Evolutionary conservation across 192 early-diverging fungal genomes (phyloP).

Genomic region (Coemansia furcata): DNA sequence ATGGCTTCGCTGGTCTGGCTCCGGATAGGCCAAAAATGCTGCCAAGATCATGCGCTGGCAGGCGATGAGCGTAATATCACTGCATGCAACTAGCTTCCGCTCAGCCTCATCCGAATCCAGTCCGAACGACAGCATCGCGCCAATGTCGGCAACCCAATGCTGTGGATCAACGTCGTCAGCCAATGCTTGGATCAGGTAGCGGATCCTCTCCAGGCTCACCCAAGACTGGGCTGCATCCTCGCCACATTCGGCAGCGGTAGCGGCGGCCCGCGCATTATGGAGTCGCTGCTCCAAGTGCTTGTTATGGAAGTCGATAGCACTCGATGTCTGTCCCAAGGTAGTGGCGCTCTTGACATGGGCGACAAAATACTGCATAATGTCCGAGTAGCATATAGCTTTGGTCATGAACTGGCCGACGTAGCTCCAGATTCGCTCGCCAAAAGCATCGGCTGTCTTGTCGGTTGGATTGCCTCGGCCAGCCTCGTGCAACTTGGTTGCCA

Average conservation of each 20-base stretch:
- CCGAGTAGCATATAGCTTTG: constrained; percentile 50
- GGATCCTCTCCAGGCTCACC: constrained; percentile 40
- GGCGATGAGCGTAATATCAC: constrained; percentile 41
- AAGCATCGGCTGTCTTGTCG: neutral
- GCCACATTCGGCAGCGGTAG: neutral
- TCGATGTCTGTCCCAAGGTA: neutral
- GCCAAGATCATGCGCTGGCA: constrained; percentile 41
- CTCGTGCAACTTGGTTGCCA: constrained; percentile 9
- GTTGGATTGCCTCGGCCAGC: constrained; percentile 1
- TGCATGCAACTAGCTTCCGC: constrained; percentile 27
- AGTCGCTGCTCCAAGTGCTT: constrained; percentile 15
- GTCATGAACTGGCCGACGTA: constrained; percentile 38
- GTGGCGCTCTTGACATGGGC: constrained; percentile 7
- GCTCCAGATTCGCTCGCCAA: constrained; percentile 31
- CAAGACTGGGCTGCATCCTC: constrained; percentile 35
- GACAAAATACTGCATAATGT: constrained; percentile 40
- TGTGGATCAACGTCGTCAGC: constrained; percentile 17
- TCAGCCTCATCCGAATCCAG: constrained; percentile 25
- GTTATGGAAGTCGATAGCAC: constrained; percentile 13
- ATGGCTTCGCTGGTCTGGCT: neutral
- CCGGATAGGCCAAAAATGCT: constrained; percentile 26
- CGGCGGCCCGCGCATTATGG: constrained; percentile 1
- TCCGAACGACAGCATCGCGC: constrained; percentile 21
- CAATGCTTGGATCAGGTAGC: constrained; percentile 44
- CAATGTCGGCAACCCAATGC: constrained; percentile 20